A percentile compares a stretch with the other conserved stretches of the same genome.
Evolutionary conservation across 2,329 filamentous ascomycete genomes (phyloP).

Genomic region (Calcarisporium arbuscula): DNA sequence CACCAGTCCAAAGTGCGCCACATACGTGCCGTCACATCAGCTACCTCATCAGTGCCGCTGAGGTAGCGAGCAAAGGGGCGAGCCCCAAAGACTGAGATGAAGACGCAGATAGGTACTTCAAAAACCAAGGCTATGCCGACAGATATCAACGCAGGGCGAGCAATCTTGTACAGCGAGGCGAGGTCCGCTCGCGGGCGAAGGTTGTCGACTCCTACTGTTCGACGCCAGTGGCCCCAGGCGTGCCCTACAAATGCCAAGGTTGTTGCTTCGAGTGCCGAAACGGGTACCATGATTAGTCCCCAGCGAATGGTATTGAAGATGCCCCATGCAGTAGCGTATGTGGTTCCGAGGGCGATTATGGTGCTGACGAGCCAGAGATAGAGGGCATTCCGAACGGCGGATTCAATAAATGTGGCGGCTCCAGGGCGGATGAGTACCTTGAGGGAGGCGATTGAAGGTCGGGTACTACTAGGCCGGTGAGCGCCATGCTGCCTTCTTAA

Average conservation of each 20-base stretch:
- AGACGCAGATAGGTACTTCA: slow-evolving; percentile 57
- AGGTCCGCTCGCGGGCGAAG: slow-evolving; percentile 12
- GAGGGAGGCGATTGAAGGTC: slow-evolving; percentile 38
- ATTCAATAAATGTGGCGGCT: slow-evolving; percentile 54
- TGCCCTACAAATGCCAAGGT: slow-evolving; percentile 61
- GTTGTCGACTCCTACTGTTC: slow-evolving; percentile 16
- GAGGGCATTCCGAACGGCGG: slow-evolving; percentile 59
- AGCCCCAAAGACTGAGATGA: slow-evolving; percentile 54
- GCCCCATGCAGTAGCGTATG: slow-evolving; percentile 68
- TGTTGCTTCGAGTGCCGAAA: slow-evolving; percentile 60
- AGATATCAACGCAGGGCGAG: slow-evolving; percentile 47
- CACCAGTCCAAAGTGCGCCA: slow-evolving; percentile 59
- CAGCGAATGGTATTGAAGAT: slow-evolving; percentile 69
- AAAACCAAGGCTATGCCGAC: slow-evolving; percentile 45
- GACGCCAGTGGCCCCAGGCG: slow-evolving; percentile 51
- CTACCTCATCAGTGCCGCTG: slow-evolving; percentile 49
- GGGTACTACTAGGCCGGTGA: slow-evolving; percentile 17
- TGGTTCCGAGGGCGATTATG: slow-evolving; percentile 55
- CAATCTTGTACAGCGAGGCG: slow-evolving; percentile 29
- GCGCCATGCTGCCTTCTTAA: neutral
- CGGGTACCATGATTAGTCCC: slow-evolving; percentile 69
- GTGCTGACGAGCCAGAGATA: slow-evolving; percentile 65
- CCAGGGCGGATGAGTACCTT: slow-evolving; percentile 50
- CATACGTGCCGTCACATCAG: slow-evolving; percentile 58
- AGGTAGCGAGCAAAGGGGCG: slow-evolving; percentile 57